These are phyloP conservation scores for Penicillium longicatenatum DNA, from an alignment of 495 filamentous ascomycete species.

Conservation along the genomic window DNA sequence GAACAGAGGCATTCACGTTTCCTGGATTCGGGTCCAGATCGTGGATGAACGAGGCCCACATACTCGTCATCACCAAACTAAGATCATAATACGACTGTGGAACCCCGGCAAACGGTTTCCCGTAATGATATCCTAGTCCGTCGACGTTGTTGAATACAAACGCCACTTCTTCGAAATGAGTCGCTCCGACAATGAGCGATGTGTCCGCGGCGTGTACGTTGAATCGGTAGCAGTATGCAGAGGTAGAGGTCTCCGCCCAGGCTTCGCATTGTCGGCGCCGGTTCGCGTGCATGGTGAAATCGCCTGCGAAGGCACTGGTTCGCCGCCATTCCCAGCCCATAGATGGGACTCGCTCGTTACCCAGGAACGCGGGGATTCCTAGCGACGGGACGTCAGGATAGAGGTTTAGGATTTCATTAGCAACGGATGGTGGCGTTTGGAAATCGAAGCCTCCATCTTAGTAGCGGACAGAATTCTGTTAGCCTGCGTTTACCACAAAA, in stretches of 20 bases:
- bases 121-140: slow-evolving; percentile 51
- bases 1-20: slow-evolving; percentile 29
- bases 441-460: slow-evolving; percentile 32
- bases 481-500: neutral
- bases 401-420: slow-evolving; percentile 44
- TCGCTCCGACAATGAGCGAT: slow-evolving; percentile 38
- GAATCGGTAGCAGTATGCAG: slow-evolving; percentile 66
- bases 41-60: slow-evolving; percentile 58
- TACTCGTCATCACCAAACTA: slow-evolving; percentile 53
- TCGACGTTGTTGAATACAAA: slow-evolving; percentile 62
- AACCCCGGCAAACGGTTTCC: slow-evolving; percentile 48
- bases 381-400: slow-evolving; percentile 52
- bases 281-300: slow-evolving; percentile 56
- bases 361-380: slow-evolving; percentile 47
- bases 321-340: slow-evolving; percentile 51
- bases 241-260: slow-evolving; percentile 45
- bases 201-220: slow-evolving; percentile 50
- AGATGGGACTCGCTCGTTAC: slow-evolving; percentile 41
- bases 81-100: slow-evolving; percentile 47
- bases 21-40: slow-evolving; percentile 52
- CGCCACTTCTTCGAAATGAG: slow-evolving; percentile 63
- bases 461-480: neutral
- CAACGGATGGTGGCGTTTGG: slow-evolving; percentile 34
- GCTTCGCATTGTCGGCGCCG: slow-evolving; percentile 56
- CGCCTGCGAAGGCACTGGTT: slow-evolving; percentile 54